phyloP scores from a whole-genome alignment of 2,329 filamentous ascomycete genomes.

The Dothistroma pini region DNA sequence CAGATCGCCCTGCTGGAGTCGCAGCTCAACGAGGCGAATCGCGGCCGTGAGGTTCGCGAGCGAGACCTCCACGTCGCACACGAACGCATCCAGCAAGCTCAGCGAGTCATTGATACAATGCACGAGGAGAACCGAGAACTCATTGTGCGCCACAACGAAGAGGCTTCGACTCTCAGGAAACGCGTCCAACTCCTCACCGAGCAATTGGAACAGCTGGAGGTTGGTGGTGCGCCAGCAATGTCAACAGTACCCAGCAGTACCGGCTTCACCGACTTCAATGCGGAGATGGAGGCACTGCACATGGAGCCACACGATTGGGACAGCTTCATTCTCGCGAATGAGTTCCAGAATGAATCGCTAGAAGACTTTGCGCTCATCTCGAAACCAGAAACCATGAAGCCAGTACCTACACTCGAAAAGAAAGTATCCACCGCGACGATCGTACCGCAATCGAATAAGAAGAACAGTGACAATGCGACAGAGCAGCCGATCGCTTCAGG shows the following conservation, averaged over 20 bases:
- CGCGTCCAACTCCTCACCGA: slow-evolving; percentile 75
- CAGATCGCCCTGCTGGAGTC: slow-evolving; percentile 77
- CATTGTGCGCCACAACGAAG: slow-evolving; percentile 80
- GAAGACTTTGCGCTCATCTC: slow-evolving; percentile 57
- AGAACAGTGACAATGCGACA: slow-evolving; percentile 32
- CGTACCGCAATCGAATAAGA: slow-evolving; percentile 29
- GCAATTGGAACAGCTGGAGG: slow-evolving; percentile 64
- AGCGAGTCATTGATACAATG: slow-evolving; percentile 71
- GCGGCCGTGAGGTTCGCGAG: slow-evolving; percentile 41
- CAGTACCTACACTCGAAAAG: slow-evolving; percentile 19
- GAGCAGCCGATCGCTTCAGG: slow-evolving; percentile 69
- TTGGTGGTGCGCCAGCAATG: slow-evolving; percentile 41
- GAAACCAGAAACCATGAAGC: slow-evolving; percentile 23
- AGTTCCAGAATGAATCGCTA: slow-evolving; percentile 19
- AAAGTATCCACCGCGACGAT: slow-evolving; percentile 25
- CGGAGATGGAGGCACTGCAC: slow-evolving; percentile 77
- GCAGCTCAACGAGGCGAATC: slow-evolving; percentile 64
- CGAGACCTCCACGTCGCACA: slow-evolving; percentile 44
- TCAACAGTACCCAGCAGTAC: slow-evolving; percentile 54
- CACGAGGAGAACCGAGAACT: slow-evolving; percentile 89
- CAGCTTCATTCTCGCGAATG: slow-evolving; percentile 71
- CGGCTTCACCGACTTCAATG: slow-evolving; percentile 67
- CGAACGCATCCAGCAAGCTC: slow-evolving; percentile 70
- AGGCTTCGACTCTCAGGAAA: slow-evolving; percentile 88
- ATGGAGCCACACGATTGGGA: slow-evolving; percentile 79